phyloP scores from a whole-genome alignment of 768 basidiomycete species.

The Pholiota molesta region DNA sequence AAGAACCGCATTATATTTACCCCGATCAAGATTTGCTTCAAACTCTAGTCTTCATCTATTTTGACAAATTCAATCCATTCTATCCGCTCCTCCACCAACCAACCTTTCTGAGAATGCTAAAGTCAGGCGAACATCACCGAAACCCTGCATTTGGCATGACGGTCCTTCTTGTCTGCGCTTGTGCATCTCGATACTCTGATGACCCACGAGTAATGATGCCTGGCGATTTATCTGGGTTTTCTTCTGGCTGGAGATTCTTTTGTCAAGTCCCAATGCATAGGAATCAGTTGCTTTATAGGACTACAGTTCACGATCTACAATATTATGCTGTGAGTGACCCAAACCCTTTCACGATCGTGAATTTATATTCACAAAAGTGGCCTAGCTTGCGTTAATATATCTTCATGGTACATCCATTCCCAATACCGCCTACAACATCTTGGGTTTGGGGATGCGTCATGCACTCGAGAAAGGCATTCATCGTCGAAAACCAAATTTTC shows the following conservation, averaged over 20 bases:
- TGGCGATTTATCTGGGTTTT: constrained; percentile 35
- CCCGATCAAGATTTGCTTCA: constrained; percentile 52
- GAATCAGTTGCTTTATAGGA: constrained; percentile 57
- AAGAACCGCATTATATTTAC: constrained; percentile 37
- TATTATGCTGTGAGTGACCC: constrained; percentile 52
- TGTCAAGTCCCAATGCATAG: constrained; percentile 63
- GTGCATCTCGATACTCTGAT: constrained; percentile 58
- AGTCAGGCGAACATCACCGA: constrained; percentile 46
- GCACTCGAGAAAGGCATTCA: constrained; percentile 72
- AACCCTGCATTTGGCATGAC: constrained; percentile 55
- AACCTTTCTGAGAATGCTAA: constrained; percentile 55
- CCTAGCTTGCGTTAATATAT: constrained; percentile 32
- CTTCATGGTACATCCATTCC: constrained; percentile 49
- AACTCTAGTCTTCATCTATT: constrained; percentile 60
- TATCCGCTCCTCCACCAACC: constrained; percentile 70
- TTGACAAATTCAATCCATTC: constrained; percentile 49
- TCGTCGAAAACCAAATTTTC: constrained; percentile 41
- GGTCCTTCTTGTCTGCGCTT: constrained; percentile 68
- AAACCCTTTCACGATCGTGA: constrained; percentile 26
- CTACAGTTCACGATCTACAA: constrained; percentile 73
- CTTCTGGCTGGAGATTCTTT: constrained; percentile 65
- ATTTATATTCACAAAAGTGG: not conserved
- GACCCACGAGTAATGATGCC: constrained; percentile 44
- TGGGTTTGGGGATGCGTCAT: constrained; percentile 59
- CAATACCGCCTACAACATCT: constrained; percentile 56